A percentile compares a stretch with the other conserved stretches of the same genome.
These are phyloP conservation scores for Russula sp. DNA, from an alignment of 768 basidiomycete species.

Conservation along the genomic window DNA sequence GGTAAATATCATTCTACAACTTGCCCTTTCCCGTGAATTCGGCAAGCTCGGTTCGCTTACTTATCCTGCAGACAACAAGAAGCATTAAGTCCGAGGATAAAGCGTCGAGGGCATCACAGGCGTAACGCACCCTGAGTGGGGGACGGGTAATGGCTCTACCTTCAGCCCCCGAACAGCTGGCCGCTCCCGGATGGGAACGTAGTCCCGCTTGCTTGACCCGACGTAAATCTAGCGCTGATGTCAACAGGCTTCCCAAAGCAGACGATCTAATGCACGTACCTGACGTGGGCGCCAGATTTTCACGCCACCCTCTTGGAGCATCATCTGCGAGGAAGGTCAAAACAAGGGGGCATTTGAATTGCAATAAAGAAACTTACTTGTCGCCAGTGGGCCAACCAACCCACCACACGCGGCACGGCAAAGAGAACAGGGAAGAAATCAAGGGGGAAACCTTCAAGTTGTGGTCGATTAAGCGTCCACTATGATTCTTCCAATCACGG, in stretches of 20 bases:
- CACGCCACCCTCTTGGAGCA: constrained; percentile 82
- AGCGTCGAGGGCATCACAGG: not conserved
- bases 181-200: constrained; percentile 60
- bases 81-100: constrained; percentile 7
- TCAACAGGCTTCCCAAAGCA: not conserved
- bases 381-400: constrained; percentile 92
- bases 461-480: constrained; percentile 1
- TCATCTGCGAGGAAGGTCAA: constrained; percentile 53
- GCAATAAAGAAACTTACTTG: constrained; percentile 44
- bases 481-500: not conserved
- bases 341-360: not conserved
- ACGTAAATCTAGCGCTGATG: constrained; percentile 52
- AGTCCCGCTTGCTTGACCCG: constrained; percentile 68
- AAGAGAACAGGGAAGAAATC: constrained; percentile 95
- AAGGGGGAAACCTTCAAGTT: constrained; percentile 86
- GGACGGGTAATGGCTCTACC: constrained; percentile 55
- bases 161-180: constrained; percentile 46
- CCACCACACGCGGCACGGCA: constrained; percentile 86
- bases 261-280: constrained; percentile 35
- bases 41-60: constrained; percentile 61
- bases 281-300: constrained; percentile 92
- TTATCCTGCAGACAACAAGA: constrained; percentile 40
- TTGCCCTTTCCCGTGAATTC: constrained; percentile 54
- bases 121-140: constrained; percentile 68
- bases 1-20: constrained; percentile 28